Base-by-base conservation (phyloP, 208 protist species). In the Leptomonas seymouri region DNA sequence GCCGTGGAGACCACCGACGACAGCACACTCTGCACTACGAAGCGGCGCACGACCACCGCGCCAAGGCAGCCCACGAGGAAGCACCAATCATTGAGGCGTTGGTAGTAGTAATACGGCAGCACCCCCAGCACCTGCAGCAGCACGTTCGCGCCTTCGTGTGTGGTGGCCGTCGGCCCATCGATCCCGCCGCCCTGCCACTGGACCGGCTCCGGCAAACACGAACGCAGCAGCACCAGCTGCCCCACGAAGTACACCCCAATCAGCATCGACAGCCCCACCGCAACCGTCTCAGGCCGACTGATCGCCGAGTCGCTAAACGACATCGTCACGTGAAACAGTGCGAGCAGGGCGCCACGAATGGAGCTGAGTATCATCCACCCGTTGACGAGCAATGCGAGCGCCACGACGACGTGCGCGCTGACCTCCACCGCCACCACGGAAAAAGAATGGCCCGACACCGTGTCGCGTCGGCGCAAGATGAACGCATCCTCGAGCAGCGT, bases 291-390 rank as follows among this genome's bases (percentile, higher is more conserved):
- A 0, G 89, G 73, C 25, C 79, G 87, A n/a, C 71, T 67, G 23
- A 93, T 61, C 39, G 85, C 74, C 6, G 70, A 71, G 4, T 62
- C 62, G 39, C 76, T 84, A 68, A 87, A 81, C 30, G 82, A 87
- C 71, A 81, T 77, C 7, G 84, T 86, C 30, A 93, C 62, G 50
- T 85, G 84, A 58, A 93, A 93, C n/a, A 96, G 71, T 14, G 77
- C 79, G 21, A 93, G 68, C 34, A 96, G 74, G n/a, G 87, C 82
- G 15, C 91, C 87, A n/a, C 91, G 91, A 31, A 96, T 81, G 0
- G 86, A 86, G 50, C 46, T 79, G 34, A 82, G 21, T 41, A 96
- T 76, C 80, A 92, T 87, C 79, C 76, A 91, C 45, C 63, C 77
- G 44, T 92, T 93, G n/a, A 96, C 72, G 21, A 85, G 46, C 34